A percentile compares a stretch with the other conserved stretches of the same genome.
Evolutionary conservation across 192 early-diverging fungal species (phyloP).

Genomic region (Backusella liffmaniae): DNA sequence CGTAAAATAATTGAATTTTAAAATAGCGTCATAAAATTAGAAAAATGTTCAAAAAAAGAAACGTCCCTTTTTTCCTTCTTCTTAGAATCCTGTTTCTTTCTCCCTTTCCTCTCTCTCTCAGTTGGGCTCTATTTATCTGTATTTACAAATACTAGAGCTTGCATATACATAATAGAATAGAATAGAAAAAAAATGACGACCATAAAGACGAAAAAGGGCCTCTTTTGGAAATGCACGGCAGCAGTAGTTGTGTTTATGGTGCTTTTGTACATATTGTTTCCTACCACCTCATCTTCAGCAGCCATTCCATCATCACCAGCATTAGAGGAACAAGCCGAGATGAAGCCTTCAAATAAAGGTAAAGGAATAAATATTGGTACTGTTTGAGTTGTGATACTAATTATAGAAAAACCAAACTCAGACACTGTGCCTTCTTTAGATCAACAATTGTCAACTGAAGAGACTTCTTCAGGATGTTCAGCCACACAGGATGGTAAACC

Average conservation of each 20-base stretch:
- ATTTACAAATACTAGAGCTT: not conserved
- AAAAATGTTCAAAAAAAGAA: not conserved
- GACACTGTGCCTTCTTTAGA: conserved; percentile 1
- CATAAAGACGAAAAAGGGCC: conserved; percentile 1
- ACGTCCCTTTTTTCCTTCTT: not conserved
- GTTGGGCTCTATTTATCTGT: not conserved
- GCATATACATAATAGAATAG: not conserved
- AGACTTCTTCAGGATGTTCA: not conserved
- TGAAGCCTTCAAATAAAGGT: conserved; percentile 3
- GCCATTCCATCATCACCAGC: not conserved
- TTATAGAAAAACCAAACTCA: conserved; percentile 3
- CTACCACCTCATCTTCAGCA: not conserved
- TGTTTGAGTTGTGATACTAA: conserved; percentile 2
- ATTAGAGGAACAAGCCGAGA: not conserved
- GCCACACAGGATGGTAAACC: conserved; percentile 50
- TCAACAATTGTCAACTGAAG: not conserved
- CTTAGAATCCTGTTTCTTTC: not conserved
- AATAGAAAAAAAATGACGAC: conserved; percentile 5
- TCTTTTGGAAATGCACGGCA: conserved; percentile 7
- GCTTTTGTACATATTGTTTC: not conserved
- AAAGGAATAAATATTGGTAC: not conserved
- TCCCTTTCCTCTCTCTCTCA: not conserved
- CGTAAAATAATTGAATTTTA: not conserved
- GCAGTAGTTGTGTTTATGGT: conserved; percentile 1
- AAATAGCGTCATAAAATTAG: not conserved